Evolutionary conservation across 345 rosid species (phyloP).

Genomic region (Dovyalis caffra): DNA sequence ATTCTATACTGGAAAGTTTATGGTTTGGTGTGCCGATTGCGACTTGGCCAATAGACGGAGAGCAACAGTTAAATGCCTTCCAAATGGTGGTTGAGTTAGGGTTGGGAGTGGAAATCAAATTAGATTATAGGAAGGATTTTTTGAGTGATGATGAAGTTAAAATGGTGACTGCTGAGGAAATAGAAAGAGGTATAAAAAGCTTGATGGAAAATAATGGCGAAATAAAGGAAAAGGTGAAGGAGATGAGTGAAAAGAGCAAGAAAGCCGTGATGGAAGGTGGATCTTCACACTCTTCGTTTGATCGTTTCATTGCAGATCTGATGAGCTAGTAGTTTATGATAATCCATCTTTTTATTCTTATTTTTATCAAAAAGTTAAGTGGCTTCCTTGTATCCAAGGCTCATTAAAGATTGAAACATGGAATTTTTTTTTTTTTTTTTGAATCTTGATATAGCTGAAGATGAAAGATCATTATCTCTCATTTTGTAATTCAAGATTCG

Average conservation of each 20-base stretch:
- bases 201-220: not conserved
- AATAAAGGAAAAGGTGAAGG: not conserved
- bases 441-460: too few relatives aligned
- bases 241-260: slow-evolving; percentile 5
- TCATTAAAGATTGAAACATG: too few relatives aligned
- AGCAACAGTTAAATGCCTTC: slow-evolving; percentile 13
- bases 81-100: slow-evolving; percentile 3
- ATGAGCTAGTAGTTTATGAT: too few relatives aligned
- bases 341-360: too few relatives aligned
- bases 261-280: slow-evolving; percentile 2
- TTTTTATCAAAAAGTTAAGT: too few relatives aligned
- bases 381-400: too few relatives aligned
- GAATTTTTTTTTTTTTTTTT: too few relatives aligned
- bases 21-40: slow-evolving; percentile 18
- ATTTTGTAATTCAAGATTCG: too few relatives aligned
- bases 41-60: not conserved
- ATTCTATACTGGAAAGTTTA: slow-evolving; percentile 7
- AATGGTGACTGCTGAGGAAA: not conserved
- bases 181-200: not conserved
- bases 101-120: not conserved
- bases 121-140: not conserved
- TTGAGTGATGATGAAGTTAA: not conserved
- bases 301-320: not conserved
- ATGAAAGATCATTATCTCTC: too few relatives aligned
- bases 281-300: not conserved